Base-by-base conservation (phyloP, 192 early-diverging fungal species). In the Coemansia sp. region DNA sequence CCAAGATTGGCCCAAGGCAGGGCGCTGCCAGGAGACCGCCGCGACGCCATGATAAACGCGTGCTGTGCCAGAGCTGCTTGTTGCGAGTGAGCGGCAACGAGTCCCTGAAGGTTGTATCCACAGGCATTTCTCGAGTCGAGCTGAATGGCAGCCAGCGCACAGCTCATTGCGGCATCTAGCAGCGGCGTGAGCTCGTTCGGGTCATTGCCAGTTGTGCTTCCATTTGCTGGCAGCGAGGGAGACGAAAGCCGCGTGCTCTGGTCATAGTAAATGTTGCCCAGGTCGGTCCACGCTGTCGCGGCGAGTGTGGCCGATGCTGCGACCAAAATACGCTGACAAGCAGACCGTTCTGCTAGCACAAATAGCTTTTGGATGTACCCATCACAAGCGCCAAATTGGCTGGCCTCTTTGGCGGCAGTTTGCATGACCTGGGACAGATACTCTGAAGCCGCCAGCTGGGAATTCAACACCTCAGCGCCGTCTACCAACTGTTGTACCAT, bases 1-100 rank as follows among this genome's bases (percentile, higher is more conserved):
- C 94, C 97, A 39, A 95, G 83, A 75, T 95, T 96, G 1, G 89
- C 86, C 95, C 95, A 98, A 9, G 91, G 79, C 20, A 85, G 65
- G 1, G 88, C 82, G 64, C 73, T 91, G 50, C 87, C 81, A 6
- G 88, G 72, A 53, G 92, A 88, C 60, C 60, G 83, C 55, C 93
- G 89, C 36, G 91, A 87, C 15, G 97, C 87, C 72, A 89, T 86
- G 66, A 97, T 92, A 68, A 97, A 89, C 2, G 93, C 89, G 71
- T 96, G 92, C 73, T 98, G 97, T 53, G 90, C 88, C 46, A 95
- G 73, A 50, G 84, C 85, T 2, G 86, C 82, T 29, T 87, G 72
- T 3, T 38, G 60, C 18, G 33, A 10, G 60, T 62, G 60, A 3
- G 71, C 68, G 1, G 89, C 83, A 15, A 91, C 81, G 5, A 92